Evolutionary conservation across 441 rosid species (phyloP), one percentile per base, ranked within the genome.

Genomic region (Raphanus hybrid): DNA sequence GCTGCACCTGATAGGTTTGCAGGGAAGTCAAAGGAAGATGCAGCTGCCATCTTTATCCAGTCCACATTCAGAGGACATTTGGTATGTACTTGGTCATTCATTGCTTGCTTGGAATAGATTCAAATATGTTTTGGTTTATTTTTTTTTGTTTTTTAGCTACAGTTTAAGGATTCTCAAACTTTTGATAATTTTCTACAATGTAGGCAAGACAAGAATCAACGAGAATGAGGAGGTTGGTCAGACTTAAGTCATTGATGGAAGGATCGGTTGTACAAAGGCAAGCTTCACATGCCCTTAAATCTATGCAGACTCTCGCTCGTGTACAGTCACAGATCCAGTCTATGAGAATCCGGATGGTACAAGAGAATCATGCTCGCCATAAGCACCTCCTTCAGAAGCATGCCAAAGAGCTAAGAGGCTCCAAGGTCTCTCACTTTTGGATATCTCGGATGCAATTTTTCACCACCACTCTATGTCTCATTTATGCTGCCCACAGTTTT

Each of bases 331-430:
- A 91, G 74, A 89, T 96, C 82, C 87, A 81, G 18, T 76, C 83
- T 6, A 84, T 95, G 81, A 96, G 99, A 75, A 73, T 87, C 70
- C 84, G 34, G 34, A 29, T 29, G 34, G 34, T 29, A 29, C 34
- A 94, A 82, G 98, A 94, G 86, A 94, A 90, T 81, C 97, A 89
- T 69, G 92, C 93, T 68, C 91, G 92, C 32, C 98, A 90, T 84
- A 86, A 83, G 50, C 98, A 92, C 76, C 88, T 92, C 41, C 79
- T 90, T 69, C 94, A 94, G 79, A 92, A 94, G 75, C 97, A 91
- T 71, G 98, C 91, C 5, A 86, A 85, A 74, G 97, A 94, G 83
- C 79, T 92, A 29, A 29, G 34, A 29, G 34, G 34, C 34, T 29
- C 34, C 34, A 29, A 29, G 34, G 34, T 29, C 34, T 29, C 34